These are phyloP conservation scores for Fraxinus latifolia DNA, from an alignment of 305 asterid genomes.

Conservation along the genomic window DNA sequence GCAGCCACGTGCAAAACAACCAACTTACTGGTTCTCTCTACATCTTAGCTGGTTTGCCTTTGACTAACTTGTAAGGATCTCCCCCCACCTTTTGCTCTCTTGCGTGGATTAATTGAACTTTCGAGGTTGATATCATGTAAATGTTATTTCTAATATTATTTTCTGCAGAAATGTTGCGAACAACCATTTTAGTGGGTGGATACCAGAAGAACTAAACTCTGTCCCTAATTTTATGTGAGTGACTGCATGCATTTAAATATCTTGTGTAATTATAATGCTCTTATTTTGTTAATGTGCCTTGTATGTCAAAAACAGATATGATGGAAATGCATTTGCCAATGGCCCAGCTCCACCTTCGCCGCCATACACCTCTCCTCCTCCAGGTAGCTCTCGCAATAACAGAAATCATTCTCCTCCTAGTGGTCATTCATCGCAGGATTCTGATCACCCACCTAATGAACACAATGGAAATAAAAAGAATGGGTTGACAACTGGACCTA, in stretches of 20 bases:
- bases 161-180: constrained; percentile 83
- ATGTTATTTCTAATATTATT: constrained; percentile 10
- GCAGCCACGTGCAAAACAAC: constrained; percentile 75
- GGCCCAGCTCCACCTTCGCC: constrained; percentile 97
- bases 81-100: constrained; percentile 4
- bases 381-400: constrained; percentile 53
- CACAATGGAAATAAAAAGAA: constrained; percentile 40
- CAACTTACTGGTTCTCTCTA: constrained; percentile 75
- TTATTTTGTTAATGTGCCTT: constrained; percentile 17
- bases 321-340: constrained; percentile 73
- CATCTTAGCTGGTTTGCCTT: constrained; percentile 65
- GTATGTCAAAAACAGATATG: constrained; percentile 50
- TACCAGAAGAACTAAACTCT: constrained; percentile 69
- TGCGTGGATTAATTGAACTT: constrained; percentile 12
- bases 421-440: constrained; percentile 42
- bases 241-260: constrained; percentile 5
- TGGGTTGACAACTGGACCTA: constrained; percentile 63
- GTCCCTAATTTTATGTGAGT: constrained; percentile 80
- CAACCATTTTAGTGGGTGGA: constrained; percentile 87
- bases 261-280: background rate
- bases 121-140: background rate
- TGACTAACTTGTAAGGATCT: constrained; percentile 70
- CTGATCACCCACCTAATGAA: constrained; percentile 38
- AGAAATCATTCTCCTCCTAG: constrained; percentile 41
- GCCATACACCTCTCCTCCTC: constrained; percentile 82